Conservation (phyloP, 352 stramenopile genomes). For the Halophytophthora batemanensis region DNA sequence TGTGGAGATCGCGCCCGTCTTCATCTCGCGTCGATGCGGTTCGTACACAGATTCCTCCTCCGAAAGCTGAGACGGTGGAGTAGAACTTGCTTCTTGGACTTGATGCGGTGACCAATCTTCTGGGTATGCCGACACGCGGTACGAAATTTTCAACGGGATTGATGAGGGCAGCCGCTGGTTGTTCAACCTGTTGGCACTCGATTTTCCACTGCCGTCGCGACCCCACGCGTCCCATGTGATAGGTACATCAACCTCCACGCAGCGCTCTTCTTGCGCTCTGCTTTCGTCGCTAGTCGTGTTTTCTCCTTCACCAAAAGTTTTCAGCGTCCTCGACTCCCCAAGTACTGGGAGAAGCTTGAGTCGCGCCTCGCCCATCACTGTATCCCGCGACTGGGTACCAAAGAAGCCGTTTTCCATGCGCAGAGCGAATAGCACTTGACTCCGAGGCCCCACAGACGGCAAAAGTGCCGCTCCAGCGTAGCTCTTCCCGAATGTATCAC, state of each 20-base stretch:
- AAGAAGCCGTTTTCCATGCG: constrained; percentile 25
- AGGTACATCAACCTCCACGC: constrained; percentile 1
- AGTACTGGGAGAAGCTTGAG: constrained; percentile 18
- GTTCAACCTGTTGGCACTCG: no score
- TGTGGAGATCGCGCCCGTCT: not conserved
- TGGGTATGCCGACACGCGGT: not conserved
- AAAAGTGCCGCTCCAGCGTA: constrained; percentile 2
- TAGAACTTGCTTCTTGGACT: not conserved
- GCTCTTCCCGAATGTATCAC: not conserved
- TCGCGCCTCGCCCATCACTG: constrained; percentile 16
- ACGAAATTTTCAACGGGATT: constrained; percentile 11
- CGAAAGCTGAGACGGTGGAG: not conserved
- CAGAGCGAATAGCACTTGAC: constrained; percentile 19
- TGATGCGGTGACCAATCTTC: not conserved
- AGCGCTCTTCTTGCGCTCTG: not conserved
- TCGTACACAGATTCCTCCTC: not conserved
- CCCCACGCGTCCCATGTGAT: constrained; percentile 5
- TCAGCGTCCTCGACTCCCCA: not conserved
- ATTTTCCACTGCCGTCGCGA: not conserved
- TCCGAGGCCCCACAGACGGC: constrained; percentile 11
- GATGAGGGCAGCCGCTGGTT: not conserved
- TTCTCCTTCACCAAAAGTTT: not conserved
- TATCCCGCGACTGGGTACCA: constrained; percentile 10
- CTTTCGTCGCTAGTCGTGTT: not conserved
- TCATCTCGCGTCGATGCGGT: not conserved